phyloP scores from a whole-genome alignment of 2,329 filamentous ascomycete species.

The Fusarium pseudonygamai region DNA sequence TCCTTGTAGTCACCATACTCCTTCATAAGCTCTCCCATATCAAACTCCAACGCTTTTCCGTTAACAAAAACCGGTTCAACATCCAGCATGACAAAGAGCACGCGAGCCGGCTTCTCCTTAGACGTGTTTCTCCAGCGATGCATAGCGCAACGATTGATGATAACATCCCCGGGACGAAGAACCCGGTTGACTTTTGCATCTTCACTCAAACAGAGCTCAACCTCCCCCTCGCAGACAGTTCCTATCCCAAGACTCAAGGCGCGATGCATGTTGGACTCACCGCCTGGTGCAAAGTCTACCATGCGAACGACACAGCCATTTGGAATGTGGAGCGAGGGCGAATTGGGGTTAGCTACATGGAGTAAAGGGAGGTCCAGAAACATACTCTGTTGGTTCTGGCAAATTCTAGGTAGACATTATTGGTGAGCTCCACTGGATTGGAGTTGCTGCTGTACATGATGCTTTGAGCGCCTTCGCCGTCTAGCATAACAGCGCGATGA shows the following conservation, averaged over 20 bases:
- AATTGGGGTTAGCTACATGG: accelerated
- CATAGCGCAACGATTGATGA: background rate
- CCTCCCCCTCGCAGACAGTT: background rate
- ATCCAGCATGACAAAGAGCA: background rate
- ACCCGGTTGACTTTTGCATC: background rate
- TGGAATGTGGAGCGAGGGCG: background rate
- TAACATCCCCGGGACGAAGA: background rate
- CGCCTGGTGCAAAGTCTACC: background rate
- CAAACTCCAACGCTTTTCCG: background rate
- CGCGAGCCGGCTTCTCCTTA: background rate
- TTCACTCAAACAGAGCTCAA: background rate
- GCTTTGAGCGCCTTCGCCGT: background rate
- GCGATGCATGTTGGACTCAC: background rate
- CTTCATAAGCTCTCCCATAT: background rate
- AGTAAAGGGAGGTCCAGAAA: accelerated
- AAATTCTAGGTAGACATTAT: background rate
- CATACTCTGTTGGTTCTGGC: background rate
- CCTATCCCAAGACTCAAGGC: background rate
- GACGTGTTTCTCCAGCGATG: background rate
- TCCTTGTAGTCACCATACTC: background rate
- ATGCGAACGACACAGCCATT: background rate
- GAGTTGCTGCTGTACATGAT: background rate
- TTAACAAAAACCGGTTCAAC: background rate
- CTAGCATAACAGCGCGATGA: background rate
- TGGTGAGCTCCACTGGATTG: background rate